Base-by-base conservation (phyloP, 805 yeast species). In the Komagataella kurtzmanii region DNA sequence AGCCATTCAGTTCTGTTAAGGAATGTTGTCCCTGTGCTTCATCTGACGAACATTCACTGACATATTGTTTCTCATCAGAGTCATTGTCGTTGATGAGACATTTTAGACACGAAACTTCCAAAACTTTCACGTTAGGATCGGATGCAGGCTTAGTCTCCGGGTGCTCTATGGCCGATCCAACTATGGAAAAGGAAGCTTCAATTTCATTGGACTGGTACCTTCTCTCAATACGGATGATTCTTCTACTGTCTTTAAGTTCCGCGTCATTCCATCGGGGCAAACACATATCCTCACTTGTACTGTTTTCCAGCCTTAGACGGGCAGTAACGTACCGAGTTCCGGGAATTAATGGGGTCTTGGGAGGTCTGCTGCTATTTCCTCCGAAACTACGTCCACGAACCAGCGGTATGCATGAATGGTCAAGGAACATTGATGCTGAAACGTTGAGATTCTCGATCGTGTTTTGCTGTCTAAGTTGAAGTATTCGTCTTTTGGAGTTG, bases 101-200 rank as follows among this genome's bases (percentile, higher is more conserved):
- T 57, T 76, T 75, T 47, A 81, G 65, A 58, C 85, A 81, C 44
- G 82, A 75, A 12, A 81, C 81, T 57, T 81, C 86, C 23, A 75
- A 10, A 7, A 24, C 12, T 7, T 24, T 10, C 1, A 24, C 12
- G 36, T 30, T 74, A 51, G 75, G 79, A 49, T 68, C 75, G 40
- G 72, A 77, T 3, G 59, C 56, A 3, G 69, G 68, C 0, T 74
- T 69, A 2, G 70, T 58, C 3, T 59, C 62, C 18, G 77, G 78
- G 53, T 77, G 63, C 51, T 74, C 77, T 46, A 64, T 60, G 3
- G 80, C 82, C 51, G 75, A 60, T 2, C 81, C 81, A 49, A 78
- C 69, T 47, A 80, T 74, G 48, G 71, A 67, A 56, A 81, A 80
- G 44, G 69, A 64, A 18, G 76, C 81, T 21, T 64, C 62, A 36